Conservation (phyloP, 2,329 filamentous ascomycete genomes). For the Sporothrix variecibatus region DNA sequence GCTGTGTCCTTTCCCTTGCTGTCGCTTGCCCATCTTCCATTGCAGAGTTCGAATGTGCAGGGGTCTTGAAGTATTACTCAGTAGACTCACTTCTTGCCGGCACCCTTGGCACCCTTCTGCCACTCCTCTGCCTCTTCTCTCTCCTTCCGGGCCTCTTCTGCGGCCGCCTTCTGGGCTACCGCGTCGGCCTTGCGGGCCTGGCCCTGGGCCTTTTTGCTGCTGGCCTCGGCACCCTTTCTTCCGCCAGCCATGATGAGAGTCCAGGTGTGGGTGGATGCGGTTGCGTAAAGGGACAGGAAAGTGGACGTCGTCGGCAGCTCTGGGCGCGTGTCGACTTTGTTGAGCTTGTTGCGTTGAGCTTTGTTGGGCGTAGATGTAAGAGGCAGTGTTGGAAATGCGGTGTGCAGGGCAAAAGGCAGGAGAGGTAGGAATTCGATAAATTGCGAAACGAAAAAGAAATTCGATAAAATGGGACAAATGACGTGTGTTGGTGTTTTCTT, state of each 20-base stretch:
- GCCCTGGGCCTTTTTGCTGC: constrained; percentile 84
- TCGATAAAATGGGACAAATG: constrained; percentile 3
- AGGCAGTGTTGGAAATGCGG: constrained; percentile 2
- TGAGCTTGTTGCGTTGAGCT: neutral
- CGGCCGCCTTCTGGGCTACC: constrained; percentile 77
- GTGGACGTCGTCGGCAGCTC: constrained; percentile 4
- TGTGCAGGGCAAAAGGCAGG: neutral
- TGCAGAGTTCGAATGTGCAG: neutral
- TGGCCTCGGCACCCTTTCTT: constrained; percentile 74
- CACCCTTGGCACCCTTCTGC: constrained; percentile 82
- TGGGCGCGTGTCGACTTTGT: neutral
- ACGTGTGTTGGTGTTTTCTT: constrained; percentile 1
- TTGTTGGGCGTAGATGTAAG: constrained; percentile 10
- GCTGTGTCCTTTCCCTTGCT: neutral
- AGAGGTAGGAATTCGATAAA: neutral
- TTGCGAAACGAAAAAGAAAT: neutral
- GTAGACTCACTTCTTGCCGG: constrained; percentile 79
- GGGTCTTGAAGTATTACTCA: neutral
- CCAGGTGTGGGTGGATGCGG: neutral
- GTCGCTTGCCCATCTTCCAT: neutral
- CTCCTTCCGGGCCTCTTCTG: constrained; percentile 65
- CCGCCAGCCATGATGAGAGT: constrained; percentile 66
- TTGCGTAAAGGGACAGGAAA: neutral
- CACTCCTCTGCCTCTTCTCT: constrained; percentile 74
- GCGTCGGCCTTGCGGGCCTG: constrained; percentile 91